Percentiles rank a stretch among this genome's conserved stretches.
These are phyloP conservation scores for Saccharomycopsis fodiens DNA, from an alignment of 805 yeast species.

Conservation along the genomic window DNA sequence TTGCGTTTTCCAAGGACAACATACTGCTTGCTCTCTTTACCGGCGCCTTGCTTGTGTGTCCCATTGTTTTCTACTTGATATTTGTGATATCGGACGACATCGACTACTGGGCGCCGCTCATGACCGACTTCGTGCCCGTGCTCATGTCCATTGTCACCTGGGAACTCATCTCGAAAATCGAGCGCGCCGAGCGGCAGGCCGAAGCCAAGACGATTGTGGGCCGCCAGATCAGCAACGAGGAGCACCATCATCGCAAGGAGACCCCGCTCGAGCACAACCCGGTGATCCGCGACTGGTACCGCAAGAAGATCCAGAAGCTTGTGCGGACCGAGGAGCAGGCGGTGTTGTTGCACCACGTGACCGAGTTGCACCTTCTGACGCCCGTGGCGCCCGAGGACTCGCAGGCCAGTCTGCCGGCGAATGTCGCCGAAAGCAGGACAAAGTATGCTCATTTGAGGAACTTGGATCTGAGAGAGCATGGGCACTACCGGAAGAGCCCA, in stretches of 20 bases:
- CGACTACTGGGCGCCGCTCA: constrained; percentile 15
- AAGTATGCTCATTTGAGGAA: neutral
- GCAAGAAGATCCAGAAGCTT: neutral
- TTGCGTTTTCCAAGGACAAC: constrained; percentile 5
- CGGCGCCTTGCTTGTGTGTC: constrained; percentile 8
- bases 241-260: neutral
- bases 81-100: constrained; percentile 6
- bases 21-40: constrained; percentile 8
- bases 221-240: constrained; percentile 10
- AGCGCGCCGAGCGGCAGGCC: constrained; percentile 5
- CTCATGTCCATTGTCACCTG: constrained; percentile 14
- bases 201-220: constrained; percentile 18
- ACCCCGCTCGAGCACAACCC: neutral
- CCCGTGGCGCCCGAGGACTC: constrained; percentile 1
- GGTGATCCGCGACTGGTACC: neutral
- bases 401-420: neutral
- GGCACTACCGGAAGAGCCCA: neutral
- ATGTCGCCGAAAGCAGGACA: neutral
- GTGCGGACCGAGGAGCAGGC: neutral
- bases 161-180: constrained; percentile 17
- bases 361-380: constrained; percentile 16
- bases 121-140: constrained; percentile 17
- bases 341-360: constrained; percentile 14
- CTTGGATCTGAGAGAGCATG: neutral
- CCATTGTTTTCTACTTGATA: constrained; percentile 14